Percentiles rank a stretch among this genome's conserved stretches.
Evolutionary conservation across 768 basidiomycete species (phyloP).

Genomic region (Tylopilus vinaceipallidus): DNA sequence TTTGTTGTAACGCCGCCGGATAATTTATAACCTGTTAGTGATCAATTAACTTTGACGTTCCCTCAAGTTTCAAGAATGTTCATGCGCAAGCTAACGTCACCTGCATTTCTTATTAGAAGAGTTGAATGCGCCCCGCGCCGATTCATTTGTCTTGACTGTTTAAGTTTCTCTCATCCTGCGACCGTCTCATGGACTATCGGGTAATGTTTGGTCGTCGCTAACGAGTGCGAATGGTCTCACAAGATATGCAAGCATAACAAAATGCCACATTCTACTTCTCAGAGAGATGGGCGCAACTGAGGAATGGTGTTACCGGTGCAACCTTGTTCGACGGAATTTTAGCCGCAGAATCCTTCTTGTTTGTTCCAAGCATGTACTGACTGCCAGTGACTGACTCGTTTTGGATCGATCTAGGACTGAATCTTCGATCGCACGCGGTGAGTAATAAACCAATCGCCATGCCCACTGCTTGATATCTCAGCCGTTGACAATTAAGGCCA

Average conservation of each 20-base stretch:
- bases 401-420: neutral
- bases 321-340: neutral
- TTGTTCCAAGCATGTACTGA: neutral
- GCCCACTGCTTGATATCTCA: neutral
- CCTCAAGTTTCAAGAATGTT: constrained; percentile 5
- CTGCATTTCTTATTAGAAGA: neutral
- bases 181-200: neutral
- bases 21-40: too few species aligned
- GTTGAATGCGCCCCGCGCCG: neutral
- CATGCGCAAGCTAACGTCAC: neutral
- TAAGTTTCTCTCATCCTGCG: neutral
- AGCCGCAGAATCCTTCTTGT: constrained; percentile 1
- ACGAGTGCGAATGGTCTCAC: neutral
- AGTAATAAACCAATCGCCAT: neutral
- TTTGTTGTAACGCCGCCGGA: constrained; percentile 6
- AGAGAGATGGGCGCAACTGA: too few species aligned
- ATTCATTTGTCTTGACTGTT: neutral
- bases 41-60: constrained; percentile 9
- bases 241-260: neutral
- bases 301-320: too few species aligned
- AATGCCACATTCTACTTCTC: neutral
- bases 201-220: neutral
- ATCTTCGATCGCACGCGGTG: neutral
- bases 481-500: neutral
- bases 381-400: too few species aligned